A percentile compares a stretch with the other conserved stretches of the same genome.
Evolutionary conservation across 495 filamentous ascomycete genomes (phyloP).

Genomic region (Penicillium dipodomyicola): DNA sequence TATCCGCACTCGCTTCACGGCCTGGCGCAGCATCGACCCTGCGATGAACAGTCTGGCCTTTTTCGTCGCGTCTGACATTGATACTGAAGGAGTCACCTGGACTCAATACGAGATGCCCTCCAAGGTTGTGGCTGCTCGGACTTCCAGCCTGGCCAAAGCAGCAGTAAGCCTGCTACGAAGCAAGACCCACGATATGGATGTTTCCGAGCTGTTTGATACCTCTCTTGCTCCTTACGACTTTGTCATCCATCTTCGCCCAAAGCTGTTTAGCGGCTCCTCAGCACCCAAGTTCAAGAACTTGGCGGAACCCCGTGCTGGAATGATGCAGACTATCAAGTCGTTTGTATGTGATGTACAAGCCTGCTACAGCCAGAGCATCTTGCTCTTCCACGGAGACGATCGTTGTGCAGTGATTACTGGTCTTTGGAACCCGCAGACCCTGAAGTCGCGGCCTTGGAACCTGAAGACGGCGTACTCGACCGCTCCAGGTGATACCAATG

Average conservation of each 20-base stretch:
- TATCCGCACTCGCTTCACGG: slow-evolving; percentile 69
- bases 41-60: slow-evolving; percentile 78
- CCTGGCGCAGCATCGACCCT: slow-evolving; percentile 79
- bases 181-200: slow-evolving; percentile 54
- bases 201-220: slow-evolving; percentile 63
- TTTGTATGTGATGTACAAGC: slow-evolving; percentile 61
- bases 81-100: slow-evolving; percentile 74
- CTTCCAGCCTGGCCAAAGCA: slow-evolving; percentile 75
- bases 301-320: slow-evolving; percentile 22
- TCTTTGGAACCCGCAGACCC: slow-evolving; percentile 73
- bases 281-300: slow-evolving; percentile 72
- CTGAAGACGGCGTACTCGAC: slow-evolving; percentile 69
- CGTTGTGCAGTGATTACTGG: slow-evolving; percentile 63
- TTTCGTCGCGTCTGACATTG: slow-evolving; percentile 79
- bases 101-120: slow-evolving; percentile 66
- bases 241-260: slow-evolving; percentile 64
- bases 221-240: slow-evolving; percentile 79
- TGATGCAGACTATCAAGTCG: slow-evolving; percentile 40
- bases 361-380: slow-evolving; percentile 59
- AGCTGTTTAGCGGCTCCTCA: slow-evolving; percentile 30
- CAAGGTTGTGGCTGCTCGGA: slow-evolving; percentile 79
- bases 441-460: slow-evolving; percentile 56
- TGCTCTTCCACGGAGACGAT: slow-evolving; percentile 69
- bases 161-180: slow-evolving; percentile 61
- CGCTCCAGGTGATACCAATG: slow-evolving; percentile 41